Evolutionary conservation across 2,329 filamentous ascomycete species (phyloP), one percentile per base, ranked within the genome.

Genomic region (Colletotrichum theobromicola): DNA sequence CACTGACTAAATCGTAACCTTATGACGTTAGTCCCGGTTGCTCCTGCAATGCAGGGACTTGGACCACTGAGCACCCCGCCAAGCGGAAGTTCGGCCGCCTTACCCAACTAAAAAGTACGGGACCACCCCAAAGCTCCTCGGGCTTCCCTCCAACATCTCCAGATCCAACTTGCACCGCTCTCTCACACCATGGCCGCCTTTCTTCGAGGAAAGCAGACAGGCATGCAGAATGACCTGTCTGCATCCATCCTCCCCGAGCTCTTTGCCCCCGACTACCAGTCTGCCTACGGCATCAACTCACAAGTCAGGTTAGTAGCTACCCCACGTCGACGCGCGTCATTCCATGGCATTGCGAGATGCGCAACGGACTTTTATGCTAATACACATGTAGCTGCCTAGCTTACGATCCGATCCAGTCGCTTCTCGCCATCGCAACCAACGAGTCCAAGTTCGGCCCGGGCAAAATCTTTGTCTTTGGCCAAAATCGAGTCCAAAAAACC

Each of bases 391-490:
- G 94, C 79, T 94, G 94, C 77, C 87, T 98, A 77, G 94, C 95
- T 75, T 98, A 98, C 86, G 96, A 98, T 78, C 96, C 97, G 2
- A 90, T 98, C 15, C 97, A 99, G 82, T 98, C 96, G 32, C 92
- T 99, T 72, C 89, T 99, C 66, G 97, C 97, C 55, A 91, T 98
- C 76, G 97, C 95, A 74, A 99, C 97, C 55, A 94, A 92, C 82
- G 94, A 97, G 84, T 95, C 94, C 77, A 93, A 94, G 80, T 98
- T 94, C 81, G 95, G 95, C 74, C 91, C 92, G 37, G 96, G 96
- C 28, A 93, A 96, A 82, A 94, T 99, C 82, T 98, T 98, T 84
- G 87, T 99, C 78, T 93, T 97, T 82, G 97, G 97, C 57, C 94
- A 94, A 82, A 91, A 90, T 72, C 92, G 97, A 75, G 94, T 98